Percentiles rank a stretch among this genome's conserved stretches.
These are phyloP conservation scores for Zizania palustris DNA, from an alignment of 202 grass and related monocot species.

Conservation along the genomic window DNA sequence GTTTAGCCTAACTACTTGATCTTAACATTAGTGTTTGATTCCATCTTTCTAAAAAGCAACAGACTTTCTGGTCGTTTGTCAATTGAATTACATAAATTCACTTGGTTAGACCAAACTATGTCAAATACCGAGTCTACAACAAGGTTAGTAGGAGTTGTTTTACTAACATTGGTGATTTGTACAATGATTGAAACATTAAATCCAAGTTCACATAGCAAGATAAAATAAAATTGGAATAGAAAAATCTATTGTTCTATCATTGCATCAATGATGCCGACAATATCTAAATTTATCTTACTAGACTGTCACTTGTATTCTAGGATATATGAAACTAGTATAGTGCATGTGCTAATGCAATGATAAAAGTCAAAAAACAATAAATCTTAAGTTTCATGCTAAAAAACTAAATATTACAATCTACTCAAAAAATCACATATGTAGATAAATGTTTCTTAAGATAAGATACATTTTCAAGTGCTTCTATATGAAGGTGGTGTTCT, in stretches of 20 bases:
- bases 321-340: background rate
- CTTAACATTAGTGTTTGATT: background rate
- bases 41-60: slow-evolving; percentile 55
- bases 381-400: no score
- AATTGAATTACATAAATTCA: slow-evolving; percentile 31
- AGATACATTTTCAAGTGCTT: no score
- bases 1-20: slow-evolving; percentile 3
- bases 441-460: no score
- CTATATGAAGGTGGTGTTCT: no score
- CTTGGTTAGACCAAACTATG: background rate
- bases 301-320: no score
- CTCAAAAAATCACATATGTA: no score
- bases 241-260: background rate
- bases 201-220: background rate
- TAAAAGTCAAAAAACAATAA: no score
- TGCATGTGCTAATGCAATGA: no score
- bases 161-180: background rate
- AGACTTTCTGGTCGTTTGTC: slow-evolving; percentile 35
- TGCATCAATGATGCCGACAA: no score
- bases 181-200: background rate
- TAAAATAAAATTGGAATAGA: background rate
- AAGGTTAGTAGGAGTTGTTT: slow-evolving; percentile 40
- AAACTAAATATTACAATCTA: no score
- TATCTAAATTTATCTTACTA: no score
- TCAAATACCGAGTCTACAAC: slow-evolving; percentile 29